phyloP scores from a whole-genome alignment of 495 filamentous ascomycete genomes.

The Immersiella caudata region DNA sequence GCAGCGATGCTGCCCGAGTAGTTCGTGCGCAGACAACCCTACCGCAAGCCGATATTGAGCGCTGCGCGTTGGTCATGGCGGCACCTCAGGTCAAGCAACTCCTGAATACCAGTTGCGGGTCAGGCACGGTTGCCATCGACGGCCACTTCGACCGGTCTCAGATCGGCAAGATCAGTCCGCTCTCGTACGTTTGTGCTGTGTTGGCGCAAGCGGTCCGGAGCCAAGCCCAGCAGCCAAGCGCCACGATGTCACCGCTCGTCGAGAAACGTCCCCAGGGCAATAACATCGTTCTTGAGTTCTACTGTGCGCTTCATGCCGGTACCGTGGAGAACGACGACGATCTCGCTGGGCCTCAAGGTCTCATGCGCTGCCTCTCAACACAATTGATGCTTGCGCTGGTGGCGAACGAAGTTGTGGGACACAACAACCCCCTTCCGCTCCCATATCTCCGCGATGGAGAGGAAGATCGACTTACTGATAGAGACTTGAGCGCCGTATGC shows the following conservation, averaged over 20 bases:
- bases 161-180: constrained; percentile 18
- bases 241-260: not conserved
- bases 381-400: constrained; percentile 22
- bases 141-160: constrained; percentile 22
- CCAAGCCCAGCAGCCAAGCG: constrained; percentile 1
- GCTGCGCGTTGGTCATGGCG: constrained; percentile 15
- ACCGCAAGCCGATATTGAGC: constrained; percentile 11
- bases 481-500: constrained; percentile 15
- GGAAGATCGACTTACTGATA: constrained; percentile 3
- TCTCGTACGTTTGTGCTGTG: constrained; percentile 23
- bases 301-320: constrained; percentile 16
- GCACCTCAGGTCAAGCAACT: constrained; percentile 18
- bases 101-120: not conserved
- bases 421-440: constrained; percentile 1
- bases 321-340: constrained; percentile 15
- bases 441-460: constrained; percentile 17
- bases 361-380: constrained; percentile 14
- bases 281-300: constrained; percentile 18
- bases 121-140: constrained; percentile 17
- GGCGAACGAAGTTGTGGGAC: constrained; percentile 8
- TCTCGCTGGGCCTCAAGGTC: constrained; percentile 19
- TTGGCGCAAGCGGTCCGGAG: constrained; percentile 5
- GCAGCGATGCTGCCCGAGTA: constrained; percentile 15
- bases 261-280: constrained; percentile 8
- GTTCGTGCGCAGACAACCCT: constrained; percentile 14